A percentile compares a stretch with the other conserved stretches of the same genome.
Conservation (phyloP, 768 basidiomycete species). For the Lyophyllum decastes region DNA sequence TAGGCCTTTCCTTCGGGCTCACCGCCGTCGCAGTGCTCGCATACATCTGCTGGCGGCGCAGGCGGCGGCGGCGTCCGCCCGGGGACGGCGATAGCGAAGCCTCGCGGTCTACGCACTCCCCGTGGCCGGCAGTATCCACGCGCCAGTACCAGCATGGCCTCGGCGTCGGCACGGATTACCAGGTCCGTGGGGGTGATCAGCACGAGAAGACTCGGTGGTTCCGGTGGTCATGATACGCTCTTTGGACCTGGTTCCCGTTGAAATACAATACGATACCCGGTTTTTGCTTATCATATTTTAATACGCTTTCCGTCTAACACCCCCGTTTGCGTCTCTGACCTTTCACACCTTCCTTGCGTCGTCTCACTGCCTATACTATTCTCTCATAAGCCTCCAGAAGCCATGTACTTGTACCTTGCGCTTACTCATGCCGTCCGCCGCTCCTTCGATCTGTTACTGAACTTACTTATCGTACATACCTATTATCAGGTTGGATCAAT, state of each 20-base stretch:
- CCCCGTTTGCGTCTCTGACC: not conserved
- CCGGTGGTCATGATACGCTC: not conserved
- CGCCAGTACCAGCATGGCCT: not conserved
- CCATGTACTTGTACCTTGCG: not conserved
- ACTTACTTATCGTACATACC: not conserved
- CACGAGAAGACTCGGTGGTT: not conserved
- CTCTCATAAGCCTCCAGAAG: not conserved
- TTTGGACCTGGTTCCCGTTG: not conserved
- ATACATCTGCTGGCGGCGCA: slow-evolving; percentile 27
- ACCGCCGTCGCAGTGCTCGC: slow-evolving; percentile 19
- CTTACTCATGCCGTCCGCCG: not conserved
- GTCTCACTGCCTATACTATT: not conserved
- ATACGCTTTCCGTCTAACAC: not conserved
- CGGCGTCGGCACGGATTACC: not conserved
- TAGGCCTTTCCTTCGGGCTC: slow-evolving; percentile 31
- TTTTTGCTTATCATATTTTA: not conserved
- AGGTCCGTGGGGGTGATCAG: not conserved
- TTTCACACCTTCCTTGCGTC: not conserved
- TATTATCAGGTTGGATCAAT: not conserved
- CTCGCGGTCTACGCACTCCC: slow-evolving; percentile 1
- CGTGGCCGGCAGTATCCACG: not conserved
- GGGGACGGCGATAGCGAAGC: slow-evolving; percentile 8
- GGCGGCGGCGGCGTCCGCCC: slow-evolving; percentile 13
- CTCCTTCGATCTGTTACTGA: not conserved
- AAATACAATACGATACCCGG: not conserved